A percentile compares a stretch with the other conserved stretches of the same genome.
These are phyloP conservation scores for Orbilia brochopaga DNA, from an alignment of 2,329 filamentous ascomycete genomes.

Conservation along the genomic window DNA sequence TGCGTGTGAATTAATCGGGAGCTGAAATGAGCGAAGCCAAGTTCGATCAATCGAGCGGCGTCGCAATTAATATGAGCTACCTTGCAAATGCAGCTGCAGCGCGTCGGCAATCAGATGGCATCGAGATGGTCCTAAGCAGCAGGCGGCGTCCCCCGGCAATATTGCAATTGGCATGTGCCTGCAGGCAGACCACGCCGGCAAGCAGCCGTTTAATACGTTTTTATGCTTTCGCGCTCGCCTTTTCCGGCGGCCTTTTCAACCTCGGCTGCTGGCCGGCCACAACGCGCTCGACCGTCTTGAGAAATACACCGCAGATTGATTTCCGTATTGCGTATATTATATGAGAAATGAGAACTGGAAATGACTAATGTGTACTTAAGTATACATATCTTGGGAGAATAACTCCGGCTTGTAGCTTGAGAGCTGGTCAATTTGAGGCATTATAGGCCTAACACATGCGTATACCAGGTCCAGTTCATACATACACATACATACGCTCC, in stretches of 20 bases:
- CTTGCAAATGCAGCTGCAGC: not conserved
- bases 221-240: constrained; percentile 4
- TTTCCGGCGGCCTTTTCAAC: constrained; percentile 36
- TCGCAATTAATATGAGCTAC: not conserved
- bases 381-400: no score
- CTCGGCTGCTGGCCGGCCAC: constrained; percentile 32
- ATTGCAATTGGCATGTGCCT: constrained; percentile 37
- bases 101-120: constrained; percentile 50
- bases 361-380: no score
- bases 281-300: not conserved
- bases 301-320: not conserved
- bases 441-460: no score
- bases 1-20: no score
- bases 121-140: not conserved
- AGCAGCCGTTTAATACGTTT: constrained; percentile 32
- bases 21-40: not conserved
- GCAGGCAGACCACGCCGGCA: constrained; percentile 25
- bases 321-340: no score
- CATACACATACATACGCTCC: no score
- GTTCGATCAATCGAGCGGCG: constrained; percentile 5
- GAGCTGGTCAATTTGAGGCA: no score
- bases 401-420: no score
- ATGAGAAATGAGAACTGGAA: no score
- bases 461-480: no score
- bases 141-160: constrained; percentile 8